These are phyloP conservation scores for Handroanthus guayacan DNA, from an alignment of 257 asterid species.

Conservation along the genomic window DNA sequence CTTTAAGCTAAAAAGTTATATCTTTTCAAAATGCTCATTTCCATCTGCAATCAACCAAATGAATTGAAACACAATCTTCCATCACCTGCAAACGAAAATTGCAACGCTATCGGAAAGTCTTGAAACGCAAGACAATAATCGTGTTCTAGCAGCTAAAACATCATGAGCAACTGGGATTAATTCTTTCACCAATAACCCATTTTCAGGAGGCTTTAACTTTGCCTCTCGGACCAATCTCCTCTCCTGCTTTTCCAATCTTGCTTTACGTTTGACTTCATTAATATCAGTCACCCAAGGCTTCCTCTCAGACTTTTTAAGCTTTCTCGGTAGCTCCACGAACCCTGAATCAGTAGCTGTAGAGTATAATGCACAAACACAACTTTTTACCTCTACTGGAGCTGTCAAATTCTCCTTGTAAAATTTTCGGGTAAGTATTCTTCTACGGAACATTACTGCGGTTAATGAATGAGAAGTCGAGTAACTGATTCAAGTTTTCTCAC, in stretches of 20 bases:
- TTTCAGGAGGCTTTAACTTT: conserved; percentile 61
- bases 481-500: conserved; percentile 14
- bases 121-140: conserved; percentile 52
- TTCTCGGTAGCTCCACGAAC: conserved; percentile 45
- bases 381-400: conserved; percentile 5
- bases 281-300: conserved; percentile 72
- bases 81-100: conserved; percentile 64
- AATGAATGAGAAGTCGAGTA: conserved; percentile 8
- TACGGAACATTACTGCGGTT: conserved; percentile 35
- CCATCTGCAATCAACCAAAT: neutral
- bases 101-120: conserved; percentile 49
- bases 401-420: neutral
- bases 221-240: conserved; percentile 51
- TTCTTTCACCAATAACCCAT: conserved; percentile 66
- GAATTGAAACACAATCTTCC: neutral
- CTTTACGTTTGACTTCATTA: conserved; percentile 62
- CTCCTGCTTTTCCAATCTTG: conserved; percentile 56
- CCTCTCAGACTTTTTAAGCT: conserved; percentile 56
- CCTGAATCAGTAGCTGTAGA: conserved; percentile 46
- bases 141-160: conserved; percentile 57
- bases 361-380: conserved; percentile 29
- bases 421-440: conserved; percentile 12
- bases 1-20: neutral
- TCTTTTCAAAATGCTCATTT: neutral
- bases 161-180: conserved; percentile 77